These are phyloP conservation scores for Ogataea sp. DNA, from an alignment of 805 yeast species.

Conservation along the genomic window DNA sequence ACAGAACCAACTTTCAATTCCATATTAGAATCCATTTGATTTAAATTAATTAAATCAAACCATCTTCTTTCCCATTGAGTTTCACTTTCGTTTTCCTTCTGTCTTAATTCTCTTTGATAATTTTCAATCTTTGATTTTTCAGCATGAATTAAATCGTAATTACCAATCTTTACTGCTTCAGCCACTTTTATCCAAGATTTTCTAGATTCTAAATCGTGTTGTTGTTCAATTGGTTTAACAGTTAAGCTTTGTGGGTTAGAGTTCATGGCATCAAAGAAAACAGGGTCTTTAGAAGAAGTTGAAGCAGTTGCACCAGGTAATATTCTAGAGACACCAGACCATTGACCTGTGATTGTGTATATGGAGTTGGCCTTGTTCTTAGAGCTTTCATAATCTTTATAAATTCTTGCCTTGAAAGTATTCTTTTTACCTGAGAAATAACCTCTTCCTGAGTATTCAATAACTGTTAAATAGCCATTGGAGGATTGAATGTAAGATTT, in stretches of 20 bases:
- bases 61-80: conserved; percentile 72
- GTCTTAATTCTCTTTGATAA: conserved; percentile 75
- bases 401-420: conserved; percentile 80
- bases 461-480: conserved; percentile 60
- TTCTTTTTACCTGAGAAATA: conserved; percentile 94
- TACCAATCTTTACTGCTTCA: conserved; percentile 68
- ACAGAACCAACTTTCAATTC: too few species aligned
- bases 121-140: conserved; percentile 79
- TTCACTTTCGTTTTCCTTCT: conserved; percentile 59
- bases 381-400: conserved; percentile 41
- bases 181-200: conserved; percentile 89
- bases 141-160: conserved; percentile 64
- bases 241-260: conserved; percentile 43
- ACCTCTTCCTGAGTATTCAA: conserved; percentile 89
- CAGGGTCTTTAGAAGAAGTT: conserved; percentile 33
- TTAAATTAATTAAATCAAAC: conserved; percentile 48
- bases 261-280: conserved; percentile 57
- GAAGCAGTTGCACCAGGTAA: conserved; percentile 43
- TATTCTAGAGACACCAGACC: conserved; percentile 75
- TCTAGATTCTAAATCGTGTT: conserved; percentile 75
- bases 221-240: conserved; percentile 80
- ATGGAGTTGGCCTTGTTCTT: conserved; percentile 53
- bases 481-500: conserved; percentile 78
- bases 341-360: conserved; percentile 81
- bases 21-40: conserved; percentile 14